Evolutionary conservation across 2,329 filamentous ascomycete species (phyloP).

Genomic region (Scedosporium minutisporum): DNA sequence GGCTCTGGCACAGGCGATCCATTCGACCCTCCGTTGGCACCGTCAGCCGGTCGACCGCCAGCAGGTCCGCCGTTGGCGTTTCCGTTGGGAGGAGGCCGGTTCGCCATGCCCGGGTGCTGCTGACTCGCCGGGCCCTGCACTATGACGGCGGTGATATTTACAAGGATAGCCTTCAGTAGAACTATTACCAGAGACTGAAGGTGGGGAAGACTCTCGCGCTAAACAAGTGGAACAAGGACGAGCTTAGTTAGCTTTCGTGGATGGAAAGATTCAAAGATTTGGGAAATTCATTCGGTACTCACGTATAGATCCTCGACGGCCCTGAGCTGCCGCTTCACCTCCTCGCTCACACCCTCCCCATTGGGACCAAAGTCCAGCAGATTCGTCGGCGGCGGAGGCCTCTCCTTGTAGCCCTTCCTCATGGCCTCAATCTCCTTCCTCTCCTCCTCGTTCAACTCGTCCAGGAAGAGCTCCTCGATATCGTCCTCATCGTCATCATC

Average conservation of each 20-base stretch:
- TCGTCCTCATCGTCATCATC: constrained; percentile 34
- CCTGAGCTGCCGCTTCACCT: constrained; percentile 54
- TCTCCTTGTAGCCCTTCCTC: constrained; percentile 29
- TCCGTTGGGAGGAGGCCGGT: constrained; percentile 16
- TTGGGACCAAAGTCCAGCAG: constrained; percentile 35
- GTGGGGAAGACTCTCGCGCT: constrained; percentile 71
- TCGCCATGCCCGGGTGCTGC: constrained; percentile 28
- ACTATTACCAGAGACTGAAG: constrained; percentile 91
- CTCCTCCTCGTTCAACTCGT: constrained; percentile 32
- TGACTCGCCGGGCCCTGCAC: constrained; percentile 43
- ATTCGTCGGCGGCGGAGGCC: constrained; percentile 17
- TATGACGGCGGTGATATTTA: constrained; percentile 80
- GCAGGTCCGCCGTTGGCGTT: constrained; percentile 14
- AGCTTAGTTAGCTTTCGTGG: background rate
- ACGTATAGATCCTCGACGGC: constrained; percentile 81
- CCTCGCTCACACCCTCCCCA: constrained; percentile 33
- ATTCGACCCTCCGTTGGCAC: constrained; percentile 11
- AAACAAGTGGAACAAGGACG: constrained; percentile 1
- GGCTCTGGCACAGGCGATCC: constrained; percentile 30
- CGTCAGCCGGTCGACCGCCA: background rate
- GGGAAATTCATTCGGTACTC: constrained; percentile 8
- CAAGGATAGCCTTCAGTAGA: constrained; percentile 75
- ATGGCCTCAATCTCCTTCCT: constrained; percentile 30
- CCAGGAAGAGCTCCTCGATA: constrained; percentile 36
- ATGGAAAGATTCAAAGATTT: background rate